Evolutionary conservation across 352 stramenopile genomes (phyloP).

Genomic region (Phytophthora pini): DNA sequence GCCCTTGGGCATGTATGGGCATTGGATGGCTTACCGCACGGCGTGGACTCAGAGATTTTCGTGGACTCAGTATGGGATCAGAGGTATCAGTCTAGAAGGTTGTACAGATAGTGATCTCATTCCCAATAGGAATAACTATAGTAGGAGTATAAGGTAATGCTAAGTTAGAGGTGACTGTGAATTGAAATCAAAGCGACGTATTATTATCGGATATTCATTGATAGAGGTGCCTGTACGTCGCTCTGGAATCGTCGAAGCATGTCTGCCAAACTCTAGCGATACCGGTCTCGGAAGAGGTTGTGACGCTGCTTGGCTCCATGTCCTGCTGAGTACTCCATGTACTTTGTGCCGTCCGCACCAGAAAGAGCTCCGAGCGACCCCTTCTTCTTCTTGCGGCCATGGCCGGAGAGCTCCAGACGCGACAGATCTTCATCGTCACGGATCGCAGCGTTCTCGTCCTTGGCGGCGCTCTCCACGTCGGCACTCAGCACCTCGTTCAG

Average conservation of each 20-base stretch:
- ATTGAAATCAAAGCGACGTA: too few relatives aligned
- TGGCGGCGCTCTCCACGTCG: constrained; percentile 80
- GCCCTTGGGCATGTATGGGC: background rate
- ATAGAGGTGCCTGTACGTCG: background rate
- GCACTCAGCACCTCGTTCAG: constrained; percentile 84
- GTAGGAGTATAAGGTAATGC: too few relatives aligned
- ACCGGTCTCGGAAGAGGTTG: constrained; percentile 88
- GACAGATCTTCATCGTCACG: constrained; percentile 85
- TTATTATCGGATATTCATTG: too few relatives aligned
- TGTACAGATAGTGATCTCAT: too few relatives aligned
- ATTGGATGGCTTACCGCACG: constrained; percentile 6
- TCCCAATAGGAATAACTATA: too few relatives aligned
- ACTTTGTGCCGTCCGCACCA: constrained; percentile 78
- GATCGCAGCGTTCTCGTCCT: constrained; percentile 86
- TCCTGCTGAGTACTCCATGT: constrained; percentile 89
- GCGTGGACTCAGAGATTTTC: constrained; percentile 14
- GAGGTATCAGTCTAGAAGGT: too few relatives aligned
- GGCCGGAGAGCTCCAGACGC: constrained; percentile 64
- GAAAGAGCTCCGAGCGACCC: constrained; percentile 79
- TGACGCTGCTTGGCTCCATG: constrained; percentile 86
- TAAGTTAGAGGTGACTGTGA: too few relatives aligned
- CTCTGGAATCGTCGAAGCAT: too few relatives aligned
- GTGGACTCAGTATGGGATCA: too few relatives aligned
- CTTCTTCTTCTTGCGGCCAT: constrained; percentile 83
- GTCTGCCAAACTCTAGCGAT: constrained; percentile 47